Percentiles rank a stretch among this genome's conserved stretches.
phyloP scores from a whole-genome alignment of 805 yeast genomes.

The Candida golubevii region DNA sequence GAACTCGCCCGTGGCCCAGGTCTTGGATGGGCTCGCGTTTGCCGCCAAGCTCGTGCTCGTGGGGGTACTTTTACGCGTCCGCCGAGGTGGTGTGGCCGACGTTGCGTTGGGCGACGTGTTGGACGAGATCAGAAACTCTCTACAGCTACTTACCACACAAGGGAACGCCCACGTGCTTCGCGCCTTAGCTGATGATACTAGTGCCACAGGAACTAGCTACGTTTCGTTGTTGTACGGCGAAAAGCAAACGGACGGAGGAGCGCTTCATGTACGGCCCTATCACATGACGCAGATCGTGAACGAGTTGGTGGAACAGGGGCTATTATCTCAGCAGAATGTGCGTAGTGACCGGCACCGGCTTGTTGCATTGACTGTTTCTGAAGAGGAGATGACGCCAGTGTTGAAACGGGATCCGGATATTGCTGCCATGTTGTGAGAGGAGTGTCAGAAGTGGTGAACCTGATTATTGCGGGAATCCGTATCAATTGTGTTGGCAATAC shows the following conservation, averaged over 20 bases:
- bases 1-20: conserved; percentile 63
- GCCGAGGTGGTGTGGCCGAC: conserved; percentile 69
- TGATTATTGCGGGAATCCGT: no score
- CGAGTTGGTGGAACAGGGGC: conserved; percentile 76
- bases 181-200: conserved; percentile 11
- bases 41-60: conserved; percentile 69
- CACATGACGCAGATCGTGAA: conserved; percentile 58
- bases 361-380: conserved; percentile 63
- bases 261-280: conserved; percentile 43
- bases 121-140: conserved; percentile 63
- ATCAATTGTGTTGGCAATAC: no score
- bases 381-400: conserved; percentile 61
- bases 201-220: conserved; percentile 7
- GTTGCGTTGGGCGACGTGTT: conserved; percentile 69
- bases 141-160: conserved; percentile 37
- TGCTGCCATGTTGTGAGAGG: conserved; percentile 14
- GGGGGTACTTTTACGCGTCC: conserved; percentile 58
- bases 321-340: conserved; percentile 62
- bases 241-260: conserved; percentile 22
- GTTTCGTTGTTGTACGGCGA: conserved; percentile 26
- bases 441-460: no score
- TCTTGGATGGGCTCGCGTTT: conserved; percentile 57
- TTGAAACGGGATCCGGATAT: conserved; percentile 48
- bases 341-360: conserved; percentile 64
- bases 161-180: conserved; percentile 18